Base-by-base conservation (phyloP, 495 filamentous ascomycete genomes). In the Neurospora intermedia region DNA sequence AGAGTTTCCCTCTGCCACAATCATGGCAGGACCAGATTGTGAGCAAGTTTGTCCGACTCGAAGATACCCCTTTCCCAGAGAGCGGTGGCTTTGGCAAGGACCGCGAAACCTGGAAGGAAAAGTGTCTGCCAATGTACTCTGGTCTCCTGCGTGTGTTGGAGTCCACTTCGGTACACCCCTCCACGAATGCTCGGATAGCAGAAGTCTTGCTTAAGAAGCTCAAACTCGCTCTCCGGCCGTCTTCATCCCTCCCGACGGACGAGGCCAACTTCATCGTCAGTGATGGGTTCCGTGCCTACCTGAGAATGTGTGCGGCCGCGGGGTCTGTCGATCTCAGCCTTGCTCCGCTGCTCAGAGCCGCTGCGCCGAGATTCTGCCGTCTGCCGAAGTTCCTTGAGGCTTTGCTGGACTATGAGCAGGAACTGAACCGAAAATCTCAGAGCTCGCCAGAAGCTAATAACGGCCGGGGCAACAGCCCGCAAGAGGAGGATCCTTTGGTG, bases 11-110 rank as follows among this genome's bases (percentile, higher is more conserved):
- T 6, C 88, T 91, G 31, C 90, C 92, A 18, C 85, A 88, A 73
- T 86, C 88, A 2, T 92, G 91, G 88, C 91, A 92, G 76, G 84
- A 88, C 75, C 87, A 89, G 59, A 91, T 93, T 74, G 85, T 89
- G 59, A 86, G 86, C 74, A 88, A 87, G 43, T 89, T 94, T 72
- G 87, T 88, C 69, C 82, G 80, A 27, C 77, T 89, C 18, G 86
- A 87, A 71, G 78, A 85, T 20, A 87, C 84, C 5, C 87, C 87
- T 3, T 88, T 89, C 69, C 86, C 87, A 11, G 87, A 89, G 73
- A 85, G 84, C 72, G 84, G 85, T 3, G 82, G 82, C 10, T 85
- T 85, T 71, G 83, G 84, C 18, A 85, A 85, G 73, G 83, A 85
- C 70, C 84, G 85, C 0, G 83, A 83, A 71, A 85, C 80, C n/a